Conservation (phyloP, 2,329 filamentous ascomycete species). For the Rosellinia necatrix region DNA sequence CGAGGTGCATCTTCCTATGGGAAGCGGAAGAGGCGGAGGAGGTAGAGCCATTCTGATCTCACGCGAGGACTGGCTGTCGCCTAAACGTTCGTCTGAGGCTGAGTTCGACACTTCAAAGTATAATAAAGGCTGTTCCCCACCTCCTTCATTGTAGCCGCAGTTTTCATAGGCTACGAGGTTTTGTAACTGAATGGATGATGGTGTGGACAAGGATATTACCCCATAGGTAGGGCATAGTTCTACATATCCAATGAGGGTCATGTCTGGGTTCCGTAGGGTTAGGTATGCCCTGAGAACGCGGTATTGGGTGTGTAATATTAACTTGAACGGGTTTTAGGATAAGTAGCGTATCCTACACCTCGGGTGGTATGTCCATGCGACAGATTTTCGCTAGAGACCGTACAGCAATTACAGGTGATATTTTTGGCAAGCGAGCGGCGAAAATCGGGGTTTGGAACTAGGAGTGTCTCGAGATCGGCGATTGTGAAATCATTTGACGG, state of each 20-base stretch:
- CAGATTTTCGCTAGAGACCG: background rate
- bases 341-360: background rate
- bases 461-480: background rate
- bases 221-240: background rate
- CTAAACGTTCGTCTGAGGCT: background rate
- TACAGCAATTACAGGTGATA: background rate
- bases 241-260: background rate
- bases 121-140: background rate
- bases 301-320: too few species aligned
- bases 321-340: background rate
- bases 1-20: background rate
- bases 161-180: background rate
- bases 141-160: background rate
- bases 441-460: background rate
- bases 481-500: slow-evolving; percentile 10
- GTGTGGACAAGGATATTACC: background rate
- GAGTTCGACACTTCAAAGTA: background rate
- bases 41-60: too few species aligned
- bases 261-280: too few species aligned
- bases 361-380: background rate
- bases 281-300: too few species aligned
- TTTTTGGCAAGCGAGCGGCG: background rate
- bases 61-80: background rate
- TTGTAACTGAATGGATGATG: background rate
- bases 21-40: background rate